These are phyloP conservation scores for Corinectria fuckeliana DNA, from an alignment of 2,329 filamentous ascomycete genomes.

Conservation along the genomic window DNA sequence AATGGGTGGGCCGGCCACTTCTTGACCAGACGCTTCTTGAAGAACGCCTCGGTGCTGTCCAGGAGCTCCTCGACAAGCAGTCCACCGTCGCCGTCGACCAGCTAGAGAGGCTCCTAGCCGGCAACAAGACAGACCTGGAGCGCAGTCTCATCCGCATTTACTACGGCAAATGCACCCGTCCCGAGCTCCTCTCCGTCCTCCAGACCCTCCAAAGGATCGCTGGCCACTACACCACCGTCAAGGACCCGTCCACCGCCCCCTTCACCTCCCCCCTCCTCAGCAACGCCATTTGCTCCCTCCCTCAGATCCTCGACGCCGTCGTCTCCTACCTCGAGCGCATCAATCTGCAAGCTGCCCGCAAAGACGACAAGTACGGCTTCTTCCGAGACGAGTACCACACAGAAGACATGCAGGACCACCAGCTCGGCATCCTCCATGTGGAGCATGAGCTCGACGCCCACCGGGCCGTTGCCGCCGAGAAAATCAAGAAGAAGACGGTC, in stretches of 20 bases:
- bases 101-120: conserved; percentile 73
- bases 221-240: conserved; percentile 74
- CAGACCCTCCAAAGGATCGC: conserved; percentile 86
- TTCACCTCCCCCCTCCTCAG: conserved; percentile 76
- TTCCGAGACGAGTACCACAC: conserved; percentile 88
- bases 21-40: conserved; percentile 78
- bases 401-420: conserved; percentile 86
- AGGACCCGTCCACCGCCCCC: conserved; percentile 68
- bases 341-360: conserved; percentile 80
- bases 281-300: conserved; percentile 76
- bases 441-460: conserved; percentile 88
- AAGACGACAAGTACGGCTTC: conserved; percentile 93
- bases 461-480: conserved; percentile 71
- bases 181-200: conserved; percentile 83
- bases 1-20: conserved; percentile 93
- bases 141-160: conserved; percentile 94
- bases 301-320: conserved; percentile 76
- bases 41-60: conserved; percentile 81
- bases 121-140: conserved; percentile 82
- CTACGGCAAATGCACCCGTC: conserved; percentile 92
- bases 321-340: conserved; percentile 82
- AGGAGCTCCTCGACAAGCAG: conserved; percentile 78
- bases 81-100: conserved; percentile 74
- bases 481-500: conserved; percentile 73
- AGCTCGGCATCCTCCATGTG: conserved; percentile 88